Evolutionary conservation across 352 stramenopile species (phyloP).

Genomic region (Phytophthora agathidicida): DNA sequence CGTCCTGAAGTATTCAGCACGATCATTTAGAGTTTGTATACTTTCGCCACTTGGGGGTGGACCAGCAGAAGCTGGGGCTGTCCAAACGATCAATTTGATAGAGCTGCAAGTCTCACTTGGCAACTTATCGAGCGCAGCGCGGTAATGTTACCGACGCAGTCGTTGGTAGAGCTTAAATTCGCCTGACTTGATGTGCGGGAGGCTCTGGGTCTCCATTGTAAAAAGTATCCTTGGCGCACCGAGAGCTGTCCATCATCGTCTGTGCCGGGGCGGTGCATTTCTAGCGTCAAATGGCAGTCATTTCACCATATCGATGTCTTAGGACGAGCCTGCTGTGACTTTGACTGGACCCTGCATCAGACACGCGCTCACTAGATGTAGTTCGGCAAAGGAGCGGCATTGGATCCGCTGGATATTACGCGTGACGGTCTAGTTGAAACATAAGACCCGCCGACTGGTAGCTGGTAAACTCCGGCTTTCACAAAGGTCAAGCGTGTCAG

Average conservation of each 20-base stretch:
- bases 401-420: slow-evolving; percentile 10
- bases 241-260: background rate
- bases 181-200: background rate
- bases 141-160: background rate
- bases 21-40: slow-evolving; percentile 20
- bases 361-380: slow-evolving; percentile 16
- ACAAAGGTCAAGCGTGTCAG: slow-evolving; percentile 12
- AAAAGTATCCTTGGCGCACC: background rate
- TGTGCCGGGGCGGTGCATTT: background rate
- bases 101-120: slow-evolving; percentile 11
- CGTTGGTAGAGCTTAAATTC: too few relatives aligned
- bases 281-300: background rate
- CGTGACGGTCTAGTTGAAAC: slow-evolving; percentile 1
- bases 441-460: slow-evolving; percentile 14
- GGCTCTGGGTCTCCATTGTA: background rate
- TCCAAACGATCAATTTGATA: slow-evolving; percentile 1
- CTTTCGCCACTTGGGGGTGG: too few relatives aligned
- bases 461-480: slow-evolving; percentile 25
- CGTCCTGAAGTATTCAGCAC: slow-evolving; percentile 19
- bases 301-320: slow-evolving; percentile 1
- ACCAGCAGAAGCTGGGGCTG: background rate
- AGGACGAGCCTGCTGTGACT: slow-evolving; percentile 3
- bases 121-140: background rate
- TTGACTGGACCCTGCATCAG: background rate
- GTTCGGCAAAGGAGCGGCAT: slow-evolving; percentile 17